Evolutionary conservation across 768 basidiomycete genomes (phyloP).

Genomic region (Leccinellum rugosiceps): DNA sequence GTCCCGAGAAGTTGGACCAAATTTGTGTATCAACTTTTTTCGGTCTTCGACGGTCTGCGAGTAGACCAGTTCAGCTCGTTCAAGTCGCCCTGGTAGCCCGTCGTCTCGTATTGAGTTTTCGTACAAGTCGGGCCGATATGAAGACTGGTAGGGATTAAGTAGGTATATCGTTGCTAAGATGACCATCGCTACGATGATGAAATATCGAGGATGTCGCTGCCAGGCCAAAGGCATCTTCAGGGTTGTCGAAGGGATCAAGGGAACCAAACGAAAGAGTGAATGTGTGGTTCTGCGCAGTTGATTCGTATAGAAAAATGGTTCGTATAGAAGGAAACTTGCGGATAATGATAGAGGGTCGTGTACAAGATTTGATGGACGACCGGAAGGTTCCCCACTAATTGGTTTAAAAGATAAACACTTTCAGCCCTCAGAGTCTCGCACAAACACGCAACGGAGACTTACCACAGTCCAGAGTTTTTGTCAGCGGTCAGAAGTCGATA

Average conservation of each 20-base stretch:
- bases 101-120: conserved; percentile 30
- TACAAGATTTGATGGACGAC: conserved; percentile 6
- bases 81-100: conserved; percentile 38
- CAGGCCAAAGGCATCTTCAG: conserved; percentile 30
- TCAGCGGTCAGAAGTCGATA: not conserved
- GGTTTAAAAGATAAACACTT: not conserved
- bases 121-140: conserved; percentile 22
- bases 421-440: not conserved
- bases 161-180: conserved; percentile 47
- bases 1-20: conserved; percentile 49
- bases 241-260: not conserved
- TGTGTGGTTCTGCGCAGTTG: conserved; percentile 4
- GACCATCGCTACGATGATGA: conserved; percentile 39
- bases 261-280: conserved; percentile 5
- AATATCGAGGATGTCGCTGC: conserved; percentile 53
- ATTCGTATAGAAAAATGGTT: conserved; percentile 8
- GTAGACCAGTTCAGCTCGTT: conserved; percentile 45
- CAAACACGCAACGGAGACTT: conserved; percentile 3
- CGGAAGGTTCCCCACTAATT: not conserved
- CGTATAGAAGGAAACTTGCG: conserved; percentile 3
- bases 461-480: conserved; percentile 11
- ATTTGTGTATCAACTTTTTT: conserved; percentile 48
- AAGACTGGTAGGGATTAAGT: conserved; percentile 36
- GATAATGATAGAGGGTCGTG: conserved; percentile 16
- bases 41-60: conserved; percentile 40